Evolutionary conservation across 352 stramenopile genomes (phyloP).

Genomic region (Phytophthora meadii): DNA sequence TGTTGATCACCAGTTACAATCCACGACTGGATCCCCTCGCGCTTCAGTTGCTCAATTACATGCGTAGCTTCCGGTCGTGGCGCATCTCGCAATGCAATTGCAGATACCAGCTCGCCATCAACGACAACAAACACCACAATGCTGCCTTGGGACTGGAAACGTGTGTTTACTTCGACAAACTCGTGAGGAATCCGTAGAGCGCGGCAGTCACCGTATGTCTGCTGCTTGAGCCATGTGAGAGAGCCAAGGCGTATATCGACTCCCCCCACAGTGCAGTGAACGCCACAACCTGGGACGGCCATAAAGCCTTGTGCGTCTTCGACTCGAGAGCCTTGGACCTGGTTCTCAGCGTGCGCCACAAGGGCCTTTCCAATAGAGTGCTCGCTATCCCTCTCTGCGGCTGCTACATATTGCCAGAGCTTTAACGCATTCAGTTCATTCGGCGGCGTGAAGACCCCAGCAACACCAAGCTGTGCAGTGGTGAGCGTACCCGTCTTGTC

Average conservation of each 20-base stretch:
- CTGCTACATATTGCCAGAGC: conserved; percentile 56
- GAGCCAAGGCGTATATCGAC: conserved; percentile 57
- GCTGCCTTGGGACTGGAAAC: conserved; percentile 56
- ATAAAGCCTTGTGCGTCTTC: conserved; percentile 46
- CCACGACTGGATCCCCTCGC: conserved; percentile 68
- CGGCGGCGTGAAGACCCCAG: conserved; percentile 23
- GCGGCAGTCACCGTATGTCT: conserved; percentile 34
- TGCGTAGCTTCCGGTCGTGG: conserved; percentile 56
- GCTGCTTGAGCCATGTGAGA: conserved; percentile 72
- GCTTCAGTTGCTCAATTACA: conserved; percentile 63
- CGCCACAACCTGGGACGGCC: conserved; percentile 66
- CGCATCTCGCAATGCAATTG: conserved; percentile 64
- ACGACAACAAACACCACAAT: conserved; percentile 70
- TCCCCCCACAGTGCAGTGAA: conserved; percentile 48
- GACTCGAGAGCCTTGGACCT: conserved; percentile 23
- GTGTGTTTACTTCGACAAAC: conserved; percentile 51
- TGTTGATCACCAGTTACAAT: conserved; percentile 83
- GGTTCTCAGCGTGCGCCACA: conserved; percentile 45
- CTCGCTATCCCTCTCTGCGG: conserved; percentile 66
- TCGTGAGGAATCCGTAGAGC: conserved; percentile 47
- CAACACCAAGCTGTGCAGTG: conserved; percentile 56
- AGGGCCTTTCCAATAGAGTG: conserved; percentile 73
- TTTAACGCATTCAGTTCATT: conserved; percentile 15
- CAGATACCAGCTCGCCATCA: conserved; percentile 53
- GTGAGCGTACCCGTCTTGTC: conserved; percentile 87